phyloP scores from a whole-genome alignment of 2,329 filamentous ascomycete genomes.

The Verticillium alfalfae region DNA sequence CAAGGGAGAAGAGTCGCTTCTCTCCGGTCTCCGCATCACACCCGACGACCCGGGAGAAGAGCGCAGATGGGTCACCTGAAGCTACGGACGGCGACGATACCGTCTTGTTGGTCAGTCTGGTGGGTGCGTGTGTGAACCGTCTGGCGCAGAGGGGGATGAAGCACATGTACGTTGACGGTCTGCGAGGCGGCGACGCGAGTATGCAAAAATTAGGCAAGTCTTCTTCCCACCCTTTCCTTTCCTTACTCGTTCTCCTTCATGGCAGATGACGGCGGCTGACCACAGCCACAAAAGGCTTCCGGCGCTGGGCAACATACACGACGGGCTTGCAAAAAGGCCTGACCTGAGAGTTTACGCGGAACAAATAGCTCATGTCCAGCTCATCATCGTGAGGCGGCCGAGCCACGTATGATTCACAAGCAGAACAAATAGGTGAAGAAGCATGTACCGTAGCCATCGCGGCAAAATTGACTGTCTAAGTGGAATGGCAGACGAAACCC shows the following conservation, averaged over 20 bases:
- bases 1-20: conserved; percentile 33
- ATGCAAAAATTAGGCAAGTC: conserved; percentile 47
- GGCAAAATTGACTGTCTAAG: background rate
- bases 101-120: conserved; percentile 46
- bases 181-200: conserved; percentile 43
- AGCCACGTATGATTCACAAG: background rate
- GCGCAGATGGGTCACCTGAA: conserved; percentile 36
- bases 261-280: background rate
- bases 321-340: conserved; percentile 43
- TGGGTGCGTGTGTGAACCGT: conserved; percentile 44
- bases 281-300: conserved; percentile 38
- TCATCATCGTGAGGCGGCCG: background rate
- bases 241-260: no score
- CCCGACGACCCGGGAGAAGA: background rate
- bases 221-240: background rate
- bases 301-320: conserved; percentile 52
- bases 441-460: background rate
- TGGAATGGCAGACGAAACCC: no score
- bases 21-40: background rate
- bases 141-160: conserved; percentile 45
- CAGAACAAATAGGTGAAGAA: background rate
- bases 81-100: conserved; percentile 39
- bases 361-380: background rate
- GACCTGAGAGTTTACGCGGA: conserved; percentile 6
- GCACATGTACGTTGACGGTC: conserved; percentile 49